Base-by-base conservation (phyloP, 2,329 filamentous ascomycete genomes). In the Furcasterigmium furcatum region DNA sequence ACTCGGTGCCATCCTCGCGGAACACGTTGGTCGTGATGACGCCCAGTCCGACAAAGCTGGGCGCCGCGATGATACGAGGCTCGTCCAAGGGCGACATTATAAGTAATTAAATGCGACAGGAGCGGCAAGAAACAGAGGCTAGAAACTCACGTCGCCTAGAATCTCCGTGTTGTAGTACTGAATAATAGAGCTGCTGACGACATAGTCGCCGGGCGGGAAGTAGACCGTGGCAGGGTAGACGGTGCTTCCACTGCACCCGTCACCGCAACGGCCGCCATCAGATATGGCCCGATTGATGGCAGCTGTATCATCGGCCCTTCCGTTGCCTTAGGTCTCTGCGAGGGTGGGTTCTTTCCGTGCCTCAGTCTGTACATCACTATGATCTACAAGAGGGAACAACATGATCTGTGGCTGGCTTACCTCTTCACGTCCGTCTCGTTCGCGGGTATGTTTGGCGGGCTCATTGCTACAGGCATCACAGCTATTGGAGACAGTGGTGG, bases 121-220 rank as follows among this genome's bases (percentile, higher is more conserved):
- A 30, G 20, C 18, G 8, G 34, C 38, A 5, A 19, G n/a, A 32
- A 14, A 27, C 14, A 20, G 32, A 27, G 21, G 32, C 27, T 34
- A 35, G 16, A 24, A 42, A 46, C 27, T 35, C 16, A 46, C 41
- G 38, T 46, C 20, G 24, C 44, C 44, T n/a, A 85, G 71, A n/a
- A 85, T 62, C 58, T 83, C 76, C 5, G 82, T 85, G 49, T 78
- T 77, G 61, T 84, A 86, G 53, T 80, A 83, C 54, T 82, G 72
- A 44, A 82, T 72, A 49, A 87, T 80, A 2, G 77, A 69, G 1
- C 66, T 63, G 35, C 72, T 80, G 46, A 83, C 70, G 2, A 78
- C 41, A 50, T 87, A 87, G 0, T 73, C 82, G 38, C 80, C 80
- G 1, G 56, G 46, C 4, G 60, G 58, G 42, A 62, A 61, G 48